phyloP scores from a whole-genome alignment of 1,284 basidiomycete genomes.

The Gymnopus androsaceus region DNA sequence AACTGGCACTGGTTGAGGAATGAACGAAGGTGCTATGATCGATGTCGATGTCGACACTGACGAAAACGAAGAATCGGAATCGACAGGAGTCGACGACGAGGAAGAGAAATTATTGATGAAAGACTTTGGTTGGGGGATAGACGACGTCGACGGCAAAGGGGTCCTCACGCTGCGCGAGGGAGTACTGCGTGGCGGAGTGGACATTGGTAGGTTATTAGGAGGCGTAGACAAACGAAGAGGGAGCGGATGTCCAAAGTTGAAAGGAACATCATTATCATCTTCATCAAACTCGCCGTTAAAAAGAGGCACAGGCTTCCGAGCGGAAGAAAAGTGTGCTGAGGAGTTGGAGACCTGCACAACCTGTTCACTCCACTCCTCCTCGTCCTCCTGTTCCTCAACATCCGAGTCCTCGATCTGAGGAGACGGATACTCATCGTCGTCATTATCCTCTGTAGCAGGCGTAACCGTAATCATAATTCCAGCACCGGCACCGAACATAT shows the following conservation, averaged over 20 bases:
- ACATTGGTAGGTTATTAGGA: conserved; percentile 11
- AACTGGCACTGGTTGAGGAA: conserved; percentile 54
- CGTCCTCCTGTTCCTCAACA: conserved; percentile 4
- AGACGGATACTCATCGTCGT: conserved; percentile 2
- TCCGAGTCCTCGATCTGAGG: conserved; percentile 8
- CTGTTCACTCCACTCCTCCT: conserved; percentile 16
- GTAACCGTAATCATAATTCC: conserved; percentile 74
- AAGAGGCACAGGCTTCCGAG: conserved; percentile 4
- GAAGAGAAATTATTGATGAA: conserved; percentile 24
- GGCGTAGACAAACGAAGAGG: conserved; percentile 22
- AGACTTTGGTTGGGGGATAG: conserved; percentile 50
- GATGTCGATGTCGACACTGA: too few relatives aligned
- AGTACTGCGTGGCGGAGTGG: conserved; percentile 24
- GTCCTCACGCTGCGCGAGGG: conserved; percentile 27
- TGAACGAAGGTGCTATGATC: conserved; percentile 44
- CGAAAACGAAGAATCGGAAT: too few relatives aligned
- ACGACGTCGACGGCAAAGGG: conserved; percentile 43
- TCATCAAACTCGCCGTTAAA: conserved; percentile 33
- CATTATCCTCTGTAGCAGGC: conserved; percentile 42
- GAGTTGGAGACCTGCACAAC: conserved; percentile 14
- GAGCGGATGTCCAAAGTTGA: conserved; percentile 20
- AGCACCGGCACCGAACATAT: conserved; percentile 48
- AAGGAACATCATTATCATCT: conserved; percentile 29
- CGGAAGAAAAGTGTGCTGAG: neutral
- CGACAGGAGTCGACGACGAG: conserved; percentile 23